Base-by-base conservation (phyloP, 164 flowering plant genomes). In the Magnolia kwangsiensis region DNA sequence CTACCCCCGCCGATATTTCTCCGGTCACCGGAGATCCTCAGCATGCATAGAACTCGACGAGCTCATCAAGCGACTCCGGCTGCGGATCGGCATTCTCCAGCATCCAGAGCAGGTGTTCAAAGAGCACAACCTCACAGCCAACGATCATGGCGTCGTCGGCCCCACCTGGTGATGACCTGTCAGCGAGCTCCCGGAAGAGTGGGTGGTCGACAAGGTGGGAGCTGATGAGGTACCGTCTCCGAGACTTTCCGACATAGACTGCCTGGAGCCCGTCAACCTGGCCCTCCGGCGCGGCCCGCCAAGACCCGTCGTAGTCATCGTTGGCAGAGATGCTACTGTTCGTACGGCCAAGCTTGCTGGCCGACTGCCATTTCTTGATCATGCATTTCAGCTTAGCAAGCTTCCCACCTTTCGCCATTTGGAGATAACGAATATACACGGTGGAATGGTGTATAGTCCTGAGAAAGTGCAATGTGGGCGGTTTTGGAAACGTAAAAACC, bases 41-140 rank as follows among this genome's bases (percentile, higher is more conserved):
- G 73, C 80, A 83, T 24, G 88, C 84, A 80, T 92, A 95, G 85
- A 90, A 93, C 55, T 90, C 89, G 65, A 85, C 93, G 21, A 95
- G 91, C 76, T 93, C 95, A 19, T 92, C 91, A 74, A 89, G 72
- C 50, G 95, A 86, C 21, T 88, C 98, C 50, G 84, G 82, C 67
- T 85, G 91, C 8, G 89, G 86, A 68, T 87, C 95, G 7, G 87
- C 89, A 75, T 87, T 91, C 64, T 95, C 87, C 2, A 95, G 89
- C 98, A 93, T 93, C 99, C 99, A 95, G 10, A 95, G 86, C 79
- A 95, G 81, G 81, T 95, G 98, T 71, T 95, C 97, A 69, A 95
- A 95, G 83, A 95, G 68, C 13, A 95, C 99, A 8, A 95, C 98
- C 84, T 95, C 99, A 63, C 99, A 95, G 0, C 87, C 84, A 3